These are phyloP conservation scores for Trichoderma orchidacearum DNA, from an alignment of 495 filamentous ascomycete genomes.

Conservation along the genomic window DNA sequence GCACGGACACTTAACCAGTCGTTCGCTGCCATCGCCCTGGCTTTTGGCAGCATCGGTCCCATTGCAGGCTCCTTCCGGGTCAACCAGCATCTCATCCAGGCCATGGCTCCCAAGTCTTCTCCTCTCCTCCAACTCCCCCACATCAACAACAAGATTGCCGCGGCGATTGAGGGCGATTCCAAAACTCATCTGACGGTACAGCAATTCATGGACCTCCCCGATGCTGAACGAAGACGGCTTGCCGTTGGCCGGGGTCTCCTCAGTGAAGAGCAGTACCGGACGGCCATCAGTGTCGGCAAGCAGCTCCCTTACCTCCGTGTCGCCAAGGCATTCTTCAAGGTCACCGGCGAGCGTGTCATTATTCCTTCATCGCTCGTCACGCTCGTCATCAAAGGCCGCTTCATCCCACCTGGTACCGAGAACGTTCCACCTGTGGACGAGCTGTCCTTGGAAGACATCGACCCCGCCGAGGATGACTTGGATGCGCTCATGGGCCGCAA, in stretches of 20 bases:
- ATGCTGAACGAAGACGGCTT: slow-evolving; percentile 55
- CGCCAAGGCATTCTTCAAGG: slow-evolving; percentile 97
- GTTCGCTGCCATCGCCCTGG: slow-evolving; percentile 76
- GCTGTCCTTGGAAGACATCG: slow-evolving; percentile 74
- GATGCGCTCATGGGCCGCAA: slow-evolving; percentile 78
- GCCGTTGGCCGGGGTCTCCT: slow-evolving; percentile 58
- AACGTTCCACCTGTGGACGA: slow-evolving; percentile 61
- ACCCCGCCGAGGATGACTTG: slow-evolving; percentile 85
- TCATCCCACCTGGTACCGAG: slow-evolving; percentile 71
- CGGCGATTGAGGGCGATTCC: slow-evolving; percentile 61
- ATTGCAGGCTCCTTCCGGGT: slow-evolving; percentile 71
- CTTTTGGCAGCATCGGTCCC: slow-evolving; percentile 70
- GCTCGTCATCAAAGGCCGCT: slow-evolving; percentile 87
- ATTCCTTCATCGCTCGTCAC: slow-evolving; percentile 89
- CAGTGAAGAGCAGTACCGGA: slow-evolving; percentile 60
- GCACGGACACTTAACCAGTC: slow-evolving; percentile 72
- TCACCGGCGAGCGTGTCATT: slow-evolving; percentile 82
- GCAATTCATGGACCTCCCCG: slow-evolving; percentile 72
- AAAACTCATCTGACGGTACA: slow-evolving; percentile 69
- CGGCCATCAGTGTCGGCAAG: slow-evolving; percentile 58
- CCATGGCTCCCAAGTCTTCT: slow-evolving; percentile 64
- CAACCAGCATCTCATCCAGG: slow-evolving; percentile 81
- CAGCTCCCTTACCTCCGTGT: slow-evolving; percentile 72
- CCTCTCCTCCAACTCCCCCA: slow-evolving; percentile 87
- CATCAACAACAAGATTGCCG: slow-evolving; percentile 63